A percentile compares a stretch with the other conserved stretches of the same genome.
These are phyloP conservation scores for Luffa acutangula DNA, from an alignment of 306 rosid species.

Conservation along the genomic window DNA sequence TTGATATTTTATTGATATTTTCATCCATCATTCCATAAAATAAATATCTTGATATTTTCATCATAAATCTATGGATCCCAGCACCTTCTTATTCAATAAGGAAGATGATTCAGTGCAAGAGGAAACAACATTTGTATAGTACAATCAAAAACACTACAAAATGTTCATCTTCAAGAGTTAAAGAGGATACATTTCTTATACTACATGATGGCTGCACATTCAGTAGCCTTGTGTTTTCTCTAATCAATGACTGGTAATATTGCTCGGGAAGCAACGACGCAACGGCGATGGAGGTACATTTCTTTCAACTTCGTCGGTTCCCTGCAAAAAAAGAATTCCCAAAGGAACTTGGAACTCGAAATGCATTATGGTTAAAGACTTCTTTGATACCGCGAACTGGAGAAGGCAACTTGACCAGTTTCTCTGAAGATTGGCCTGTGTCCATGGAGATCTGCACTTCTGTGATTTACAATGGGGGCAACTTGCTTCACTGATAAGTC, in stretches of 20 bases:
- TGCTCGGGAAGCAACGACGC: not conserved
- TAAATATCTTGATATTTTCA: no score
- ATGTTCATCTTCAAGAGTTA: not conserved
- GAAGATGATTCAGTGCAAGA: not conserved
- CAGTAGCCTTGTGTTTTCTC: not conserved
- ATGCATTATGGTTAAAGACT: slow-evolving; percentile 28
- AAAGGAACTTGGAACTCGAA: not conserved
- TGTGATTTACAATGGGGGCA: slow-evolving; percentile 29
- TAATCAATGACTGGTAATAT: not conserved
- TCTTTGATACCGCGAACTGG: slow-evolving; percentile 49
- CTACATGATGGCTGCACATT: not conserved
- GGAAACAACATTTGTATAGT: not conserved
- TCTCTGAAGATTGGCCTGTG: slow-evolving; percentile 36
- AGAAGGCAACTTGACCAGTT: slow-evolving; percentile 25
- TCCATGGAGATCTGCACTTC: slow-evolving; percentile 60
- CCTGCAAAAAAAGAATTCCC: not conserved
- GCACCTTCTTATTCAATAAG: not conserved
- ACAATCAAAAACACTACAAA: not conserved
- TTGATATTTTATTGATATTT: no score
- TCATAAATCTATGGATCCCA: not conserved
- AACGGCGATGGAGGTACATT: not conserved
- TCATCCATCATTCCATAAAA: no score
- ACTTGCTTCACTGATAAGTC: slow-evolving; percentile 36
- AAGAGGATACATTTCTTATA: not conserved
- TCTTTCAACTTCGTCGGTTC: not conserved